phyloP scores from a whole-genome alignment of 2,329 filamentous ascomycete genomes.

The Knufia fluminis region DNA sequence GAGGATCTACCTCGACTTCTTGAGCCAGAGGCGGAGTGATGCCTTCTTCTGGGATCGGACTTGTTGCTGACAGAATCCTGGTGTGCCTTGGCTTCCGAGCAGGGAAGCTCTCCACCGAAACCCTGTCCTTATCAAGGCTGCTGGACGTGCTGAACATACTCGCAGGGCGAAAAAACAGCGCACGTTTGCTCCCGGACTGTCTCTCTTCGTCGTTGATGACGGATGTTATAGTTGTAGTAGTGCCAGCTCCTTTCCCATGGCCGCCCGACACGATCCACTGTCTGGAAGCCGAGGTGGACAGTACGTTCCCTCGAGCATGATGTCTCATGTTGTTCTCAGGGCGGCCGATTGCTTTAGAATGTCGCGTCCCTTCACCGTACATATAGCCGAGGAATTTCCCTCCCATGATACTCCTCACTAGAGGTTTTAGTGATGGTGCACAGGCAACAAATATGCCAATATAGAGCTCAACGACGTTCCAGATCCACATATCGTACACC shows the following conservation, averaged over 20 bases:
- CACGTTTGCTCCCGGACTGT: not conserved
- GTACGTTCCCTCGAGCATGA: not conserved
- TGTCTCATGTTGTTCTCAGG: not conserved
- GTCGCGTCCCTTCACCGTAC: not conserved
- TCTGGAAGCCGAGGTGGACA: not conserved
- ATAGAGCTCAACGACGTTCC: slow-evolving; percentile 26
- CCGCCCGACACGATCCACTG: not conserved
- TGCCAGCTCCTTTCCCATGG: not conserved
- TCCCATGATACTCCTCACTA: slow-evolving; percentile 15
- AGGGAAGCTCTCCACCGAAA: not conserved
- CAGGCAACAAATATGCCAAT: slow-evolving; percentile 26
- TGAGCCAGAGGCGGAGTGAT: not conserved
- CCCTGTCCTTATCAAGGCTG: not conserved
- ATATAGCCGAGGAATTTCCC: not conserved
- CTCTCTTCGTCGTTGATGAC: not conserved
- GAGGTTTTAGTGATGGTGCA: slow-evolving; percentile 25
- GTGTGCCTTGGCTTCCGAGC: not conserved
- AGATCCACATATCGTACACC: slow-evolving; percentile 23
- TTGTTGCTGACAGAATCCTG: not conserved
- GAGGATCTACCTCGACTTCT: not conserved
- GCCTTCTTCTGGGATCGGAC: not conserved
- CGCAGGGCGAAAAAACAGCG: not conserved
- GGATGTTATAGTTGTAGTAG: not conserved
- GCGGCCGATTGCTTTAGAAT: not conserved
- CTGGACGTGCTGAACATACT: not conserved